These are phyloP conservation scores for Backusella westeae DNA, from an alignment of 192 early-diverging fungal species.

Conservation along the genomic window DNA sequence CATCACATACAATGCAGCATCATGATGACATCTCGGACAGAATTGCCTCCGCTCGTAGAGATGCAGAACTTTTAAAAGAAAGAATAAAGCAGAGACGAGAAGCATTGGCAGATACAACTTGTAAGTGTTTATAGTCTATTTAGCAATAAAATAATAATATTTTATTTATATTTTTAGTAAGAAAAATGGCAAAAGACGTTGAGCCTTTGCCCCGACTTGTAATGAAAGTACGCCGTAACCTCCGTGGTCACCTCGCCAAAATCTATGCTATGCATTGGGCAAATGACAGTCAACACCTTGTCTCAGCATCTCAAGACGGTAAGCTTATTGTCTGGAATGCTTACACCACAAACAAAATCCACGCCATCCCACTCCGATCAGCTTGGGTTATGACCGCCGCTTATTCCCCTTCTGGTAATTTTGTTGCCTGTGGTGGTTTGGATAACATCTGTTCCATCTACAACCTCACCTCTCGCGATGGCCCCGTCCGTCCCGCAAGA, in stretches of 20 bases:
- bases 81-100: conserved; percentile 91
- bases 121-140: conserved; percentile 52
- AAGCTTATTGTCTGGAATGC: conserved; percentile 99
- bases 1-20: conserved; percentile 9
- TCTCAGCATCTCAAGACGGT: conserved; percentile 97
- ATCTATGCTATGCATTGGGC: conserved; percentile 77
- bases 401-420: conserved; percentile 95
- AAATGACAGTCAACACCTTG: conserved; percentile 88
- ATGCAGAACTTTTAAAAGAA: conserved; percentile 94
- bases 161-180: conserved; percentile 13
- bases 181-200: conserved; percentile 57
- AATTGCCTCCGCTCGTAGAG: conserved; percentile 85
- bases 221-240: conserved; percentile 96
- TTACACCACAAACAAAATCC: conserved; percentile 97
- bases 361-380: conserved; percentile 96
- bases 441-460: conserved; percentile 99
- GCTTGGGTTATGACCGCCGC: conserved; percentile 99
- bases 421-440: conserved; percentile 97
- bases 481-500: conserved; percentile 88
- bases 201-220: conserved; percentile 80
- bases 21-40: conserved; percentile 80
- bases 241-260: conserved; percentile 97
- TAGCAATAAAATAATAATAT: neutral
- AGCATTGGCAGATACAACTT: conserved; percentile 89
- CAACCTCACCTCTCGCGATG: conserved; percentile 93